Evolutionary conservation across 306 rosid genomes (phyloP).

Genomic region (Pyrus betulifolia): DNA sequence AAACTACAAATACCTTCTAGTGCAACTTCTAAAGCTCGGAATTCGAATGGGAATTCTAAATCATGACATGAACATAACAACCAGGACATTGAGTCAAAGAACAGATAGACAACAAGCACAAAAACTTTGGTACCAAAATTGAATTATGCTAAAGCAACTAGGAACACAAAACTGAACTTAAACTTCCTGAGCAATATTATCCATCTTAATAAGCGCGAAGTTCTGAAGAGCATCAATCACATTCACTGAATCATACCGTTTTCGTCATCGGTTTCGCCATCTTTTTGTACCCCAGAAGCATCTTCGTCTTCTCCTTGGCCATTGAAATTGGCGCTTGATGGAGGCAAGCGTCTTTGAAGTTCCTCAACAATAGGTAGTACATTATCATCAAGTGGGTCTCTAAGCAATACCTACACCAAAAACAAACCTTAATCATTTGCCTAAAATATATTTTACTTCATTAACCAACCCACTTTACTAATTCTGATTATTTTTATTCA

Average conservation of each 20-base stretch:
- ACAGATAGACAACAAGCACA: neutral
- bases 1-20: conserved; percentile 65
- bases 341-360: conserved; percentile 51
- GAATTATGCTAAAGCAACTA: neutral
- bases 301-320: conserved; percentile 60
- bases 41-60: conserved; percentile 77
- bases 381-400: conserved; percentile 65
- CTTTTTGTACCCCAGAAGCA: conserved; percentile 26
- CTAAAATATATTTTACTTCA: too few relatives aligned
- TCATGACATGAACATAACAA: neutral
- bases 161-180: neutral
- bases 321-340: conserved; percentile 10
- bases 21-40: conserved; percentile 63
- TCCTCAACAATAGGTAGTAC: conserved; percentile 63
- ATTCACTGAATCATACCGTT: conserved; percentile 26
- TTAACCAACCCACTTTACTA: too few relatives aligned
- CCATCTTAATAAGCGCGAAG: neutral
- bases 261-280: conserved; percentile 42
- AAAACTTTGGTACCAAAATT: neutral
- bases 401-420: conserved; percentile 47
- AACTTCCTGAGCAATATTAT: neutral
- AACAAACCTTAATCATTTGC: neutral
- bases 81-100: neutral
- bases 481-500: too few relatives aligned
- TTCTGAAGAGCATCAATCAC: neutral